Evolutionary conservation across 2,329 filamentous ascomycete genomes (phyloP).

Genomic region (Akanthomyces muscarius): DNA sequence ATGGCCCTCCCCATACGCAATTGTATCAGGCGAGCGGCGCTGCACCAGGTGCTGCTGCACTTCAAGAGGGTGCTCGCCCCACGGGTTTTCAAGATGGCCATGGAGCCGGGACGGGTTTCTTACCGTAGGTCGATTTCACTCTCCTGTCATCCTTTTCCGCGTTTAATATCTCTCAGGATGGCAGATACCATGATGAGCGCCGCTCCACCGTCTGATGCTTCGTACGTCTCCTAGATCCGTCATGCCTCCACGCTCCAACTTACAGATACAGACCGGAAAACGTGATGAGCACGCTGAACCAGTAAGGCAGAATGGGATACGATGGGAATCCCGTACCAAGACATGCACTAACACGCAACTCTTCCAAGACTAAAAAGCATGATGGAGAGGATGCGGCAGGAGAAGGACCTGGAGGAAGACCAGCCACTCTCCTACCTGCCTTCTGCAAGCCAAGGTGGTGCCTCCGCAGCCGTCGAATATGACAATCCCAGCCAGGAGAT

Average conservation of each 20-base stretch:
- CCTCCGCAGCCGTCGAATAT: background rate
- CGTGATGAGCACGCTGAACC: background rate
- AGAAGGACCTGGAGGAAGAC: background rate
- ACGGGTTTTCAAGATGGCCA: background rate
- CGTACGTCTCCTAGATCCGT: background rate
- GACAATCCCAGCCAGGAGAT: background rate
- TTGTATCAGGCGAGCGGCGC: background rate
- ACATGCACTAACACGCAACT: background rate
- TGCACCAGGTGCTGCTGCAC: background rate
- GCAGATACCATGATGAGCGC: background rate
- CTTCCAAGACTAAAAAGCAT: background rate
- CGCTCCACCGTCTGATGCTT: background rate
- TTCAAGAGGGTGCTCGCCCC: background rate
- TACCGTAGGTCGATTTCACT: background rate
- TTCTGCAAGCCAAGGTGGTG: background rate
- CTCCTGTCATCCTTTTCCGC: background rate
- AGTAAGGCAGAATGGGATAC: background rate
- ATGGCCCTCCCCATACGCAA: background rate
- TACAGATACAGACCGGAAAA: background rate
- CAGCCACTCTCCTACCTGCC: background rate
- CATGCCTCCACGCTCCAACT: background rate
- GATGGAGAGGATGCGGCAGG: conserved; percentile 1
- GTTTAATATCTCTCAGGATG: background rate
- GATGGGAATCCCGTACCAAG: background rate
- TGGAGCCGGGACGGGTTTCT: background rate